phyloP scores from a whole-genome alignment of 2,329 filamentous ascomycete genomes.

The Neofusicoccum umdonicola region DNA sequence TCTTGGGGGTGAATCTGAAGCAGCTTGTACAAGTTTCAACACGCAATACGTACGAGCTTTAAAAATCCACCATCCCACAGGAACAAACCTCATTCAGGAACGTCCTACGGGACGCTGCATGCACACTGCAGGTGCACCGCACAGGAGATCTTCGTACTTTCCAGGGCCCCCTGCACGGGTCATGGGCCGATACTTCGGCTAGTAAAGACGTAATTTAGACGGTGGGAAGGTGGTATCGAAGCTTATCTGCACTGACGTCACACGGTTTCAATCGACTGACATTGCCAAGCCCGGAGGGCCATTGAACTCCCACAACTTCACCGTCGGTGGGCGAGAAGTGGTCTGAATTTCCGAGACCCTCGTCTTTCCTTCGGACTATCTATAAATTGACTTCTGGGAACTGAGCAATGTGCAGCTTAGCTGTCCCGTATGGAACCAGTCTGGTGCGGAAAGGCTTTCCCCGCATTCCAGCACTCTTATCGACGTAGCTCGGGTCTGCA shows the following conservation, averaged over 20 bases:
- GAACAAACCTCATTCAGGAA: not conserved
- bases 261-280: not conserved
- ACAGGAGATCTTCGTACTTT: not conserved
- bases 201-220: not conserved
- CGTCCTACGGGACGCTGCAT: too few species aligned
- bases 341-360: too few species aligned
- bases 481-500: not conserved
- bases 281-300: not conserved
- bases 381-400: not conserved
- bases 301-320: too few species aligned
- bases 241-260: not conserved
- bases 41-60: not conserved
- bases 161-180: not conserved
- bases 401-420: not conserved
- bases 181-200: not conserved
- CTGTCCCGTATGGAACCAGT: not conserved
- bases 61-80: not conserved
- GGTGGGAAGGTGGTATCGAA: conserved; percentile 4
- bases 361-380: not conserved
- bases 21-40: not conserved
- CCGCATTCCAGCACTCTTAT: not conserved
- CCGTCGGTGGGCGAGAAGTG: too few species aligned
- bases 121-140: not conserved
- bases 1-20: not conserved
- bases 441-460: not conserved